Base-by-base conservation (phyloP, 1,284 basidiomycete genomes). In the Microbotryum saponariae region DNA sequence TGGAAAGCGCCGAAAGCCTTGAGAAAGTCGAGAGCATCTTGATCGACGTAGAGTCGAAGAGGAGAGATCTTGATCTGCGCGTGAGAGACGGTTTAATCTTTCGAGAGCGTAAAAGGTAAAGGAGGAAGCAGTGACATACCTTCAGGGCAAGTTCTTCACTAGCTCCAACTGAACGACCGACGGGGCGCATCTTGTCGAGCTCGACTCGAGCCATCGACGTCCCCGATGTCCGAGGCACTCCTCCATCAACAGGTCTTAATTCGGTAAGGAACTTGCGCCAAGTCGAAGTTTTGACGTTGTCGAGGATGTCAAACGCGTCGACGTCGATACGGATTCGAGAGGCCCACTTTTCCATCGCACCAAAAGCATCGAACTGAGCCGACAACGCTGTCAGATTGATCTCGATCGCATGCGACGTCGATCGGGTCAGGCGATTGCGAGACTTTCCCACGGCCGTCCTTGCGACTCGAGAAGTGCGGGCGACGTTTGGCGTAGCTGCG, bases 241-340 rank as follows among this genome's bases (percentile, higher is more conserved):
- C 91, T 56, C 83, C 81, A 14, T 88, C 85, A 75, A 91, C 89
- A 1, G 86, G 81, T 54, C 85, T 82, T 73, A 93, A 80, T 61
- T 85, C 84, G 1, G 91, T 94, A 62, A 98, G 78, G 75, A 98
- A 98, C 73, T 92, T 97, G 75, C 86, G 88, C 96, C 96, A 98
- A 0, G 94, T 97, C 12, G 93, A 97, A 0, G 93, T 93, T 79
- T 91, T 92, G 80, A 98, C 91, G 73, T 97, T 92, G 77, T 98
- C 94, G 58, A 97, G 78, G 65, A 98, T 96, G 2, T 75, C 76
- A 71, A 85, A 89, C 56, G 84, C 77, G 72, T 88, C 84, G 16
- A 88, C 75, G 64, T 88, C 85, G 4, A 56, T 51, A 10, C 31
- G 27, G 9, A 71, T 33, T n/a, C 50, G 58, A 9, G 71, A 71